Conservation (phyloP, 2,329 filamentous ascomycete species). For the Delphinella strobiligena region DNA sequence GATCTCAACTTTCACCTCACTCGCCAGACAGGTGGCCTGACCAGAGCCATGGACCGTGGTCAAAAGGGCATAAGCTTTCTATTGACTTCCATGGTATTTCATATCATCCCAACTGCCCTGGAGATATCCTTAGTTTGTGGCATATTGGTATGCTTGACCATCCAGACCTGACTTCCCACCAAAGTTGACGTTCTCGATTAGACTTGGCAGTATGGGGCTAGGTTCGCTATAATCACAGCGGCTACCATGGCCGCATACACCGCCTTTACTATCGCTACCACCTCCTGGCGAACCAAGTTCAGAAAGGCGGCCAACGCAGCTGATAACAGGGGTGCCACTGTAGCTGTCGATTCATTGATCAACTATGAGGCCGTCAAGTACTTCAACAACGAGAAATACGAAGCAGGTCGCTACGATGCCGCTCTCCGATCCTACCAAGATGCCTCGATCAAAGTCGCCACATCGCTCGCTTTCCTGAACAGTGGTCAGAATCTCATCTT, state of each 20-base stretch:
- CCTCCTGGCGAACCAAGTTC: conserved; percentile 94
- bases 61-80: conserved; percentile 98
- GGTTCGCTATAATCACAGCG: conserved; percentile 84
- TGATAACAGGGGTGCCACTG: conserved; percentile 88
- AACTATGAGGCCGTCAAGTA: conserved; percentile 99
- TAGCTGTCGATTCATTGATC: conserved; percentile 91
- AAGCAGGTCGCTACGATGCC: conserved; percentile 80
- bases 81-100: conserved; percentile 96
- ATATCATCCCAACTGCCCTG: conserved; percentile 82
- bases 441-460: conserved; percentile 93
- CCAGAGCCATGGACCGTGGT: conserved; percentile 85
- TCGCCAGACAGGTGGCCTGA: conserved; percentile 89
- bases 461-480: conserved; percentile 85
- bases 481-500: conserved; percentile 96
- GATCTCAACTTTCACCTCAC: conserved; percentile 90
- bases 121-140: conserved; percentile 95
- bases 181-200: conserved; percentile 15
- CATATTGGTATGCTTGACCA: conserved; percentile 49
- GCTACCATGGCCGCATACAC: conserved; percentile 88
- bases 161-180: neutral
- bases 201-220: conserved; percentile 87
- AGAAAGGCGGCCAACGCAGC: conserved; percentile 89
- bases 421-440: conserved; percentile 79
- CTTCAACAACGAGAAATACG: conserved; percentile 97
- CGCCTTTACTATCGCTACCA: conserved; percentile 94